Conservation (phyloP, 2,329 filamentous ascomycete genomes). For the Fusarium scirpi region DNA sequence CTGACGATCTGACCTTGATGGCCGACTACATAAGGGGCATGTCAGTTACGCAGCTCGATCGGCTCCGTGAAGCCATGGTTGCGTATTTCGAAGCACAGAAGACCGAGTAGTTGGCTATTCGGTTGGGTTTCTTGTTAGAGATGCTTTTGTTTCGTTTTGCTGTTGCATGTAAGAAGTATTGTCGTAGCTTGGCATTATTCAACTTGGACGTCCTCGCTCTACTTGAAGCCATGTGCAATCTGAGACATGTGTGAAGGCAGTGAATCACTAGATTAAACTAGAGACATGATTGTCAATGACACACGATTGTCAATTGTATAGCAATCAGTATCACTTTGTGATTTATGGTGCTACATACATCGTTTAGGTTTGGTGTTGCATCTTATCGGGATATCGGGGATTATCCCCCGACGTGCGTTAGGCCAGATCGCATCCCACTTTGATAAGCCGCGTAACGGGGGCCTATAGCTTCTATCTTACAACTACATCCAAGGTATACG, state of each 20-base stretch:
- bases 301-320: background rate
- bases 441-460: conserved; percentile 23
- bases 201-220: conserved; percentile 35
- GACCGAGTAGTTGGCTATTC: conserved; percentile 29
- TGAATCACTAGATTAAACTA: background rate
- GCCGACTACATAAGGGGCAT: conserved; percentile 5
- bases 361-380: too few relatives aligned
- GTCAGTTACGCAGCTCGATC: conserved; percentile 11
- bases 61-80: conserved; percentile 23
- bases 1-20: background rate
- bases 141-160: conserved; percentile 36
- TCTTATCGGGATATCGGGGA: conserved; percentile 40
- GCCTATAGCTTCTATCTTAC: conserved; percentile 38
- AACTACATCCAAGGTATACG: conserved; percentile 40
- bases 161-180: conserved; percentile 45
- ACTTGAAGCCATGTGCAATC: conserved; percentile 1
- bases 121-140: conserved; percentile 36
- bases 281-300: background rate
- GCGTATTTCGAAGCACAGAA: conserved; percentile 12
- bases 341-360: background rate
- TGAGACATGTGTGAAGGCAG: conserved; percentile 18
- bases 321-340: background rate
- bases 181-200: conserved; percentile 45
- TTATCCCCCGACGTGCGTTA: conserved; percentile 32
- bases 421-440: conserved; percentile 45